Evolutionary conservation across 306 rosid genomes (phyloP).

Genomic region (Herpetospermum pedunculosum): DNA sequence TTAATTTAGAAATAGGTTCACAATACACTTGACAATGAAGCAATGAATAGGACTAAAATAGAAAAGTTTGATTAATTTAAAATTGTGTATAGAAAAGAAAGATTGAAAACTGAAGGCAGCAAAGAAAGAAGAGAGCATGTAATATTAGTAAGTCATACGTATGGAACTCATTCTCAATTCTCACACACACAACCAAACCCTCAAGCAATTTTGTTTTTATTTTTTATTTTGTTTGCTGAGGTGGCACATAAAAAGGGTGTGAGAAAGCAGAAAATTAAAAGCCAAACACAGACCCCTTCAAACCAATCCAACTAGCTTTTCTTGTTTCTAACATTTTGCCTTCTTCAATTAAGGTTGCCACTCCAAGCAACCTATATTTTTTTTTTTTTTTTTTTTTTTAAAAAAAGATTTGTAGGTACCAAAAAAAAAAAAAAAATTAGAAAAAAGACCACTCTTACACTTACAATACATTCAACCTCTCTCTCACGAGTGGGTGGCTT

Average conservation of each 20-base stretch:
- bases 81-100: not conserved
- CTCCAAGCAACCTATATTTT: too few species aligned
- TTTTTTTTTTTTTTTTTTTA: too few species aligned
- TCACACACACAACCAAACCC: not conserved
- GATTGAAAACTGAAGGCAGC: not conserved
- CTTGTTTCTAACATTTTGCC: not conserved
- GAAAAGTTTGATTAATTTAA: not conserved
- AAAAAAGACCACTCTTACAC: slow-evolving; percentile 18
- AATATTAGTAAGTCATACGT: not conserved
- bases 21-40: not conserved
- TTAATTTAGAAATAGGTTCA: not conserved
- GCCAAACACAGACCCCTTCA: not conserved
- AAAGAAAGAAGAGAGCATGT: not conserved
- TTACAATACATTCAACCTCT: not conserved
- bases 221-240: too few species aligned
- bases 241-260: slow-evolving; percentile 9
- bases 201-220: not conserved
- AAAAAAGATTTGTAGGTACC: slow-evolving; percentile 23
- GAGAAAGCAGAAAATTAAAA: not conserved
- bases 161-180: not conserved
- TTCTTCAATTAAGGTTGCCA: not conserved
- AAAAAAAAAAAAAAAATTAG: too few species aligned
- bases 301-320: not conserved
- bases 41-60: not conserved
- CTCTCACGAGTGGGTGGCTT: slow-evolving; percentile 9